Evolutionary conservation across 208 protist genomes (phyloP).

Genomic region (Leishmania guyanensis): DNA sequence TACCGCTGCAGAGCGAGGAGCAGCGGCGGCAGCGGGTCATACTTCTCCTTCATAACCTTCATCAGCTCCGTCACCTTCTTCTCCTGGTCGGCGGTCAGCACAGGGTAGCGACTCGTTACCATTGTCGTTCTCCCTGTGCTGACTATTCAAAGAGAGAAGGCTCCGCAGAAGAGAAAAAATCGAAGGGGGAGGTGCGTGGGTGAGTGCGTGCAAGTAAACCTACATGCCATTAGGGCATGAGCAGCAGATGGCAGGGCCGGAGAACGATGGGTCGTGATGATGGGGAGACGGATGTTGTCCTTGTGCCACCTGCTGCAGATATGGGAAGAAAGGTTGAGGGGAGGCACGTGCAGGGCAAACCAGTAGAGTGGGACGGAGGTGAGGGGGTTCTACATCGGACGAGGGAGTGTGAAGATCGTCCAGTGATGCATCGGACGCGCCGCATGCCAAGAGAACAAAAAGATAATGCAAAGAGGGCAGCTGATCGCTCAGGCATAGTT

Average conservation of each 20-base stretch:
- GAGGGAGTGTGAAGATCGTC: background rate
- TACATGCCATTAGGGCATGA: background rate
- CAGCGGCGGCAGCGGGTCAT: conserved; percentile 19
- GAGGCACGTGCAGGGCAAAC: background rate
- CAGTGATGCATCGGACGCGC: background rate
- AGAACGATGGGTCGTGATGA: background rate
- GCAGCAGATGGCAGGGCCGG: background rate
- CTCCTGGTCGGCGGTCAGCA: conserved; percentile 42
- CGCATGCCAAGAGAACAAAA: no score
- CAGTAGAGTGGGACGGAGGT: background rate
- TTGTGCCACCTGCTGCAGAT: background rate
- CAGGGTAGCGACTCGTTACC: conserved; percentile 11
- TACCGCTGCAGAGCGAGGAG: conserved; percentile 5
- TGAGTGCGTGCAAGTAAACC: background rate
- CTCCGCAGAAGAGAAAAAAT: background rate
- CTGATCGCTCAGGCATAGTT: background rate
- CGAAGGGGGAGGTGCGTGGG: background rate
- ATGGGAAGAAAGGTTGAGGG: background rate
- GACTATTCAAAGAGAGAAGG: background rate
- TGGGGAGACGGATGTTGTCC: background rate
- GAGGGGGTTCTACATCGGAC: background rate
- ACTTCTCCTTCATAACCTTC: conserved; percentile 13
- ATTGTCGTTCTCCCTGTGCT: background rate
- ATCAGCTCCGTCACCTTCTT: conserved; percentile 47
- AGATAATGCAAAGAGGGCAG: background rate